These are phyloP conservation scores for Peronosclerospora sorghi DNA, from an alignment of 352 stramenopile species.

Conservation along the genomic window DNA sequence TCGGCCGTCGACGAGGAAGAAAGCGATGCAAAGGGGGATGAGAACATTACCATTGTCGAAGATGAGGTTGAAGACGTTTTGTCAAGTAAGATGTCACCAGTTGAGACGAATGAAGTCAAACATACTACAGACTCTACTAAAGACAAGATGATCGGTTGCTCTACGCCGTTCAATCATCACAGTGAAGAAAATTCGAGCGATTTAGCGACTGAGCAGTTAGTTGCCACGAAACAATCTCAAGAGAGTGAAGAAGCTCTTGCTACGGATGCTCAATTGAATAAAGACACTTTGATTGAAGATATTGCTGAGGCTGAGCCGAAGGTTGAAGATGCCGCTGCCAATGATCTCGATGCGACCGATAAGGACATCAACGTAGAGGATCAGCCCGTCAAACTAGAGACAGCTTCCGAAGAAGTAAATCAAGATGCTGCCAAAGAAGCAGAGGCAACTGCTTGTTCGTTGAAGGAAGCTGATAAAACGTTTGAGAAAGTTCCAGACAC, in stretches of 20 bases:
- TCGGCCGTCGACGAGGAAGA: too few relatives aligned
- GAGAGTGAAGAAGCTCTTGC: too few relatives aligned
- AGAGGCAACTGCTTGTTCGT: too few relatives aligned
- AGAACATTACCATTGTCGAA: too few relatives aligned
- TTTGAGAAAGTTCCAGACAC: too few relatives aligned
- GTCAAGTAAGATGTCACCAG: too few relatives aligned
- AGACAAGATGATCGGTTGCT: slow-evolving; percentile 6
- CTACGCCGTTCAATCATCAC: slow-evolving; percentile 2
- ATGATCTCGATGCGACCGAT: slow-evolving; percentile 6
- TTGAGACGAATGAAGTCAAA: too few relatives aligned
- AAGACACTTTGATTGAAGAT: not conserved
- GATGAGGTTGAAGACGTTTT: too few relatives aligned
- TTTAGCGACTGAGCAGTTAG: slow-evolving; percentile 5
- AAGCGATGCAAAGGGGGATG: too few relatives aligned
- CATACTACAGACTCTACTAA: slow-evolving; percentile 21
- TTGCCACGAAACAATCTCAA: too few relatives aligned
- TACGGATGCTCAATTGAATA: too few relatives aligned
- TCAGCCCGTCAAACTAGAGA: not conserved
- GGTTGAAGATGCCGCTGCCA: slow-evolving; percentile 2
- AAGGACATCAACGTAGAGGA: slow-evolving; percentile 6
- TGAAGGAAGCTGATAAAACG: too few relatives aligned
- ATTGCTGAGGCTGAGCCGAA: not conserved
- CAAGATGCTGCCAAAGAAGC: not conserved
- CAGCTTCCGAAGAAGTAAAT: not conserved
- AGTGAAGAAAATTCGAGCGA: slow-evolving; percentile 9